Evolutionary conservation across 139 green algal species (phyloP), one percentile per base, ranked within the genome.

Genomic region (Asterochloris erici): DNA sequence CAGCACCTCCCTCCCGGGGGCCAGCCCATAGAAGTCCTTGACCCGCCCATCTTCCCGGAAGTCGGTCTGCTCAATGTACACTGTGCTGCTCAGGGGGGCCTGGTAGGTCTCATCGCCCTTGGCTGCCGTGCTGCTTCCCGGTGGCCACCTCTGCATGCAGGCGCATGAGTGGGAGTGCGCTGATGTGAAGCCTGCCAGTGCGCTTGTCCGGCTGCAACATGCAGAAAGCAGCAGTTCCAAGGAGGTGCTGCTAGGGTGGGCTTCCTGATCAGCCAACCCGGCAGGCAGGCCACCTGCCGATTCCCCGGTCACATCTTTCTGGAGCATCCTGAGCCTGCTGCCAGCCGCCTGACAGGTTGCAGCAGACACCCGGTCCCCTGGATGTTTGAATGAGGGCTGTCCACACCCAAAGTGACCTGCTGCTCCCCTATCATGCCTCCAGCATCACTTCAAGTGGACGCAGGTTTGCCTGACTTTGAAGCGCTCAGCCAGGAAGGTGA

Each of bases 51-150:
- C 75, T 85, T 97, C 85, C 82, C 90, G 87, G 91, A 99, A 99
- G 90, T 99, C 97, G 0, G 90, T 95, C 0, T 84, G 79, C 88
- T 99, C 97, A 17, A 99, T 98, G 89, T 98, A 99, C 47, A 99
- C 89, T 16, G 96, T 89, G 11, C 90, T 87, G 9, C 88, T 94
- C 84, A 98, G 94, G 14, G 93, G 93, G 38, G 96, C 61, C 16
- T 61, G 38, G 85, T 94, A 94, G 17, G 80, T 88, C 62, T 93
- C 90, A 60, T 92, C 90, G 24, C 66, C 66, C 21, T 23, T 71
- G 2, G 19, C 66, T 71, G 66, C 2, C 6, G 38, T 54, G 38
- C 38, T 54, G 38, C 38, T 54, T 2, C 38, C 38, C 38, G 38
- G 38, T 54, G 38, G 38, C 38, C 38, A 54, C 76, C 23, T 47